Percentiles rank a stretch among this genome's conserved stretches.
These are phyloP conservation scores for Trametes sp. DNA, from an alignment of 1,284 basidiomycete species.

Conservation along the genomic window DNA sequence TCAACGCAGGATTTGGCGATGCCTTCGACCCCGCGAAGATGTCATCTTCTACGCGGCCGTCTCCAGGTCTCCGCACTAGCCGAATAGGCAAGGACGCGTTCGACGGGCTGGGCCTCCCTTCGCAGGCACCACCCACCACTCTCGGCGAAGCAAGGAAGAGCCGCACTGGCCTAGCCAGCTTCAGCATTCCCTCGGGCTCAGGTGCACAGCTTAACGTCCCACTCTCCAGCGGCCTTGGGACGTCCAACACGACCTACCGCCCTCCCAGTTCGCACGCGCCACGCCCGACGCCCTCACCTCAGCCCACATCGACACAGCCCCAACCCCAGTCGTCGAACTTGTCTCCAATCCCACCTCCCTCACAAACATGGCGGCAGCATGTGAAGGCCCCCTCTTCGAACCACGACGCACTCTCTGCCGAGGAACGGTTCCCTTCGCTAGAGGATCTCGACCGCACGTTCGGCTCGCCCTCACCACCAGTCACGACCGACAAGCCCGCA, in stretches of 20 bases:
- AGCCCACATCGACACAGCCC: constrained; percentile 37
- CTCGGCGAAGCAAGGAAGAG: constrained; percentile 78
- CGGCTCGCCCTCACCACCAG: constrained; percentile 36
- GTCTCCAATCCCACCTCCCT: constrained; percentile 34
- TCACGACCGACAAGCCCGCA: constrained; percentile 14
- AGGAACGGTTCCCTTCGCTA: constrained; percentile 78
- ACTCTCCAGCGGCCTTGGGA: constrained; percentile 32
- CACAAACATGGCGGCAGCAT: constrained; percentile 35
- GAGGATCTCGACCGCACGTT: constrained; percentile 80
- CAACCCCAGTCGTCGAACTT: constrained; percentile 35
- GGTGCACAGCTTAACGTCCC: constrained; percentile 33
- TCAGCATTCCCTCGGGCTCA: constrained; percentile 42
- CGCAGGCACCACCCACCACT: constrained; percentile 62
- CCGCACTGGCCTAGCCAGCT: constrained; percentile 67
- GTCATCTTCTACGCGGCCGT: constrained; percentile 19
- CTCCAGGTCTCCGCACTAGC: constrained; percentile 23
- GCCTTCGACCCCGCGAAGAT: constrained; percentile 48
- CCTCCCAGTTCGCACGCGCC: constrained; percentile 54
- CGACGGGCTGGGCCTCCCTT: constrained; percentile 70
- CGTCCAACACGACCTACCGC: constrained; percentile 40
- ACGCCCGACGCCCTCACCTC: constrained; percentile 50
- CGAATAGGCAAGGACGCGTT: constrained; percentile 71
- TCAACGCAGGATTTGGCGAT: constrained; percentile 57
- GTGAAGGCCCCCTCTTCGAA: constrained; percentile 31
- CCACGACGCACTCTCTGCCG: constrained; percentile 57